Conservation (phyloP, 768 basidiomycete genomes). For the Rhodosporidiobolus sp. region DNA sequence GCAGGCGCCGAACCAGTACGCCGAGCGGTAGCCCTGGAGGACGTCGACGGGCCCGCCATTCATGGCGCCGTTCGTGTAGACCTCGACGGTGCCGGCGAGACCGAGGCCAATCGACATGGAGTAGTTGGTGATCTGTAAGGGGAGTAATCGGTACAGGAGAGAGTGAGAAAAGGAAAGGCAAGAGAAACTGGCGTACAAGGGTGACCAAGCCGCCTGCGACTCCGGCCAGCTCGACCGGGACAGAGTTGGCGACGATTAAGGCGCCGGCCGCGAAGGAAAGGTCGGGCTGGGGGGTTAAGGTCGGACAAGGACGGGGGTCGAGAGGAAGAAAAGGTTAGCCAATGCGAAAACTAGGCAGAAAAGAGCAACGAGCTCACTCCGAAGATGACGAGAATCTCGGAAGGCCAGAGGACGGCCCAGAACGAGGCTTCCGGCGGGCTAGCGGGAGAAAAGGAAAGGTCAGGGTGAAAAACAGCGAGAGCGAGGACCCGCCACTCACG, state of each 20-base stretch:
- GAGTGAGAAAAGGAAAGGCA: slow-evolving; percentile 18
- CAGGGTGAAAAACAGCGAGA: background rate
- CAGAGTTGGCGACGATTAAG: background rate
- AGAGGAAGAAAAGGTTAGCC: too few relatives aligned
- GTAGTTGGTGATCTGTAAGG: background rate
- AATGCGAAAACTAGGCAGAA: too few relatives aligned
- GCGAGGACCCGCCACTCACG: background rate
- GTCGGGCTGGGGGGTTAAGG: background rate
- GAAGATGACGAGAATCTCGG: background rate
- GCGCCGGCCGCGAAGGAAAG: background rate
- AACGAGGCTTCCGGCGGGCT: background rate
- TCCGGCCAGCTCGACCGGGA: background rate
- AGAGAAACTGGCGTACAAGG: slow-evolving; percentile 21
- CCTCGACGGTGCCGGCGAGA: slow-evolving; percentile 31
- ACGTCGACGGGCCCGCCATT: background rate
- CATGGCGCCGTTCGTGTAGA: slow-evolving; percentile 12
- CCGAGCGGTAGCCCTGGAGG: slow-evolving; percentile 22
- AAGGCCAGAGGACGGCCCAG: background rate
- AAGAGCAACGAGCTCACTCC: background rate
- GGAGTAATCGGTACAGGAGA: too few relatives aligned
- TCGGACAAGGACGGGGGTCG: too few relatives aligned
- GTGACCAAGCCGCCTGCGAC: background rate
- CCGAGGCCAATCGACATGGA: slow-evolving; percentile 9
- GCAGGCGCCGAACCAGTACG: slow-evolving; percentile 26
- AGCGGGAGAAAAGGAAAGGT: background rate